Percentiles rank a stretch among this genome's conserved stretches.
phyloP scores from a whole-genome alignment of 805 yeast species.

The Candida golubevii region DNA sequence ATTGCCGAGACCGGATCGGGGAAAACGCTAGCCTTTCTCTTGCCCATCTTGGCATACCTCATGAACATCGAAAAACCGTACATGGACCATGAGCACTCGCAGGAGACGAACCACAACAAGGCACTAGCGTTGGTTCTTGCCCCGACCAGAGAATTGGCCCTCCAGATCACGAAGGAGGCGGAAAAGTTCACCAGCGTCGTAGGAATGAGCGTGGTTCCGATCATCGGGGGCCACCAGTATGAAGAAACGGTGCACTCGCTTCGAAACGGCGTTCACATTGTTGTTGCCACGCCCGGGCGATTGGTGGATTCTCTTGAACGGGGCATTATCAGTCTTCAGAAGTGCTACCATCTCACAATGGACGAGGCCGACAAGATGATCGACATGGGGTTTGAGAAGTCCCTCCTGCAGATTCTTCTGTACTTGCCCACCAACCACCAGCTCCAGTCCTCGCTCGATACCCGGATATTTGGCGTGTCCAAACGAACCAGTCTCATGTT shows the following conservation, averaged over 20 bases:
- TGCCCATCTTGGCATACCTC: slow-evolving; percentile 65
- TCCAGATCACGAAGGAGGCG: slow-evolving; percentile 74
- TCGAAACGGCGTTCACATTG: slow-evolving; percentile 64
- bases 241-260: slow-evolving; percentile 64
- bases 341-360: slow-evolving; percentile 65
- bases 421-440: slow-evolving; percentile 44
- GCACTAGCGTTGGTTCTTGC: slow-evolving; percentile 80
- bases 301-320: slow-evolving; percentile 74
- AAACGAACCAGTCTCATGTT: slow-evolving; percentile 78
- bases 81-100: slow-evolving; percentile 37
- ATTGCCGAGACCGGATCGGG: slow-evolving; percentile 98
- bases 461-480: slow-evolving; percentile 32
- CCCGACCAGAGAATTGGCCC: slow-evolving; percentile 92
- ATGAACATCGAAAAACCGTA: slow-evolving; percentile 31
- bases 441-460: slow-evolving; percentile 23
- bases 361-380: slow-evolving; percentile 98
- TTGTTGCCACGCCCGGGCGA: slow-evolving; percentile 95
- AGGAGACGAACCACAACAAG: slow-evolving; percentile 46
- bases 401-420: slow-evolving; percentile 57
- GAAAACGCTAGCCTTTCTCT: slow-evolving; percentile 76
- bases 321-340: slow-evolving; percentile 53
- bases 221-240: slow-evolving; percentile 88
- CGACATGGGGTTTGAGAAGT: slow-evolving; percentile 88
- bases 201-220: slow-evolving; percentile 50
- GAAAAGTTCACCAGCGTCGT: slow-evolving; percentile 41